phyloP scores from a whole-genome alignment of 2,329 filamentous ascomycete genomes.

The Davidsoniella neocaledoniae region DNA sequence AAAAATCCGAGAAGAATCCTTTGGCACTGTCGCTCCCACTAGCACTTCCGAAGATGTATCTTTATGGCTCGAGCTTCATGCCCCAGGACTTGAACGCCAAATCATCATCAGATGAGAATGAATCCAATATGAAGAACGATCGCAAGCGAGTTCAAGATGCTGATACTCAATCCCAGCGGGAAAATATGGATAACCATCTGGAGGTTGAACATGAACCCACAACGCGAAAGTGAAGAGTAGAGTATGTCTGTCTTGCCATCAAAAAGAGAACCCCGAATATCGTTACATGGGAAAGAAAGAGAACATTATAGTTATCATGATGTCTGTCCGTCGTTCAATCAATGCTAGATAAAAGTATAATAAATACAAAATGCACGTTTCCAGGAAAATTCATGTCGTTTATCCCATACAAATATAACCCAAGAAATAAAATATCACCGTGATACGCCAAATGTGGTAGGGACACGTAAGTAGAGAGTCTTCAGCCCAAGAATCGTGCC shows the following conservation, averaged over 20 bases:
- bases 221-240: too few species aligned
- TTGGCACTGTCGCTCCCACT: slow-evolving; percentile 7
- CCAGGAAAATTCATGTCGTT: too few species aligned
- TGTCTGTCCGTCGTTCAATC: slow-evolving; percentile 1
- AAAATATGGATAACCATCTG: slow-evolving; percentile 2
- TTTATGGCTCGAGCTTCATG: slow-evolving; percentile 10
- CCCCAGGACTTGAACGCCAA: slow-evolving; percentile 9
- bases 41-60: slow-evolving; percentile 12
- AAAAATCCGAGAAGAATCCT: slow-evolving; percentile 2
- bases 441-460: too few species aligned
- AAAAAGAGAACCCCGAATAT: not conserved
- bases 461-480: too few species aligned
- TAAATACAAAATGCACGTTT: too few species aligned
- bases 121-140: not conserved
- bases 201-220: not conserved
- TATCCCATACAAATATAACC: too few species aligned
- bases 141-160: not conserved
- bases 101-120: not conserved
- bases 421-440: too few species aligned
- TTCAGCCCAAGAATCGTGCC: not conserved
- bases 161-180: not conserved
- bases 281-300: not conserved
- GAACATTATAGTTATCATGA: slow-evolving; percentile 2
- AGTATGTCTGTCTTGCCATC: not conserved
- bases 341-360: not conserved